Percentiles rank a stretch among this genome's conserved stretches.
These are phyloP conservation scores for Taiozyma sp. DNA, from an alignment of 1,139 yeast genomes.

Conservation along the genomic window DNA sequence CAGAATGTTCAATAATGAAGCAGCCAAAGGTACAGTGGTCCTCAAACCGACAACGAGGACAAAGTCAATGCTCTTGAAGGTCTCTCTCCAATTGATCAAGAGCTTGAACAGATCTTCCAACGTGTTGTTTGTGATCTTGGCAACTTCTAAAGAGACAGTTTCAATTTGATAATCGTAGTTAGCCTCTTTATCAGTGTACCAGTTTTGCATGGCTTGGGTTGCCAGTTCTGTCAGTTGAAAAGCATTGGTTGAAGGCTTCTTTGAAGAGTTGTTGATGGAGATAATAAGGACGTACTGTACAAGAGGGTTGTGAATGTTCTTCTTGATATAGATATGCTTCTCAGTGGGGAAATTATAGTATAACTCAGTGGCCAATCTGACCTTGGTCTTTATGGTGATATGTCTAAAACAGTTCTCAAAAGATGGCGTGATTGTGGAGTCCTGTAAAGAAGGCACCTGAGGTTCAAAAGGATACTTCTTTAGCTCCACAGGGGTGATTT, in stretches of 20 bases:
- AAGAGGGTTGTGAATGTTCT: constrained; percentile 3
- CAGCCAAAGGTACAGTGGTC: constrained; percentile 11
- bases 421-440: constrained; percentile 19
- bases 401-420: constrained; percentile 30
- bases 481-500: constrained; percentile 35
- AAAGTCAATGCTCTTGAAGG: constrained; percentile 12
- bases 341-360: constrained; percentile 20
- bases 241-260: constrained; percentile 6
- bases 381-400: constrained; percentile 20
- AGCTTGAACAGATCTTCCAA: constrained; percentile 17
- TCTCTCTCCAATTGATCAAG: constrained; percentile 21
- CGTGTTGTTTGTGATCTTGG: constrained; percentile 8
- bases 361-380: constrained; percentile 17
- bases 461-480: constrained; percentile 25
- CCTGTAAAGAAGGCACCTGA: constrained; percentile 2
- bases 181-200: constrained; percentile 7
- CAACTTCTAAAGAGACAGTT: constrained; percentile 15
- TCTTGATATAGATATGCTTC: constrained; percentile 18
- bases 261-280: constrained; percentile 10
- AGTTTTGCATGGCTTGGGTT: constrained; percentile 7
- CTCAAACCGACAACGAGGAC: constrained; percentile 15
- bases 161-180: constrained; percentile 9
- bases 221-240: constrained; percentile 10
- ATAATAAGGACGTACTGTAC: constrained; percentile 27
- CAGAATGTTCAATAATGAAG: constrained; percentile 12